phyloP scores from a whole-genome alignment of 2,329 filamentous ascomycete species.

The Oidium heveae region DNA sequence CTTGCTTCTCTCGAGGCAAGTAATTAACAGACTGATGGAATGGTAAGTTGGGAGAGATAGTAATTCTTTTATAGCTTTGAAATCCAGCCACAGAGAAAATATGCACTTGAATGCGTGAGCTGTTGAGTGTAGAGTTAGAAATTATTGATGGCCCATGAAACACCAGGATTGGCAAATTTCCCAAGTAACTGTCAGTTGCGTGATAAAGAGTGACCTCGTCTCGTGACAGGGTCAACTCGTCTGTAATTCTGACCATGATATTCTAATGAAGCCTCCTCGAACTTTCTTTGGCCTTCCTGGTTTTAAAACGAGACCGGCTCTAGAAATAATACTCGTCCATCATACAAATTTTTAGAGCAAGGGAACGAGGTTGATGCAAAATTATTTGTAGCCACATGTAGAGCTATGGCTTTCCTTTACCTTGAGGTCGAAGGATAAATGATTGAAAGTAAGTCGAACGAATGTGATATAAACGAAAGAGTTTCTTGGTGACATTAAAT shows the following conservation, averaged over 20 bases:
- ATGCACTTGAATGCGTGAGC: slow-evolving; percentile 84
- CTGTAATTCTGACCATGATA: slow-evolving; percentile 61
- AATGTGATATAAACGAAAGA: no score
- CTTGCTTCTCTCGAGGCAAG: slow-evolving; percentile 80
- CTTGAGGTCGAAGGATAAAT: no score
- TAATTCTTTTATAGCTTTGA: slow-evolving; percentile 72
- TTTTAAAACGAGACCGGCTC: not conserved
- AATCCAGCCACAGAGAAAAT: slow-evolving; percentile 76
- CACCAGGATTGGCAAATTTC: slow-evolving; percentile 58
- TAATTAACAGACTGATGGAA: slow-evolving; percentile 78
- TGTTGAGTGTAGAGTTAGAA: slow-evolving; percentile 63
- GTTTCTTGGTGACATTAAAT: no score
- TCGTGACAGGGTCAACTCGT: slow-evolving; percentile 52
- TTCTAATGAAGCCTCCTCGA: not conserved
- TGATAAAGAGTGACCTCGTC: slow-evolving; percentile 74
- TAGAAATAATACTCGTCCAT: not conserved
- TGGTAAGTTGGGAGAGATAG: slow-evolving; percentile 75
- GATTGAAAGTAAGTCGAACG: no score
- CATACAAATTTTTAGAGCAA: not conserved
- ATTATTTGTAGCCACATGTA: no score
- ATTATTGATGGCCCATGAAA: slow-evolving; percentile 86
- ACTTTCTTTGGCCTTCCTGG: not conserved
- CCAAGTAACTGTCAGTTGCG: slow-evolving; percentile 60
- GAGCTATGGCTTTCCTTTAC: no score
- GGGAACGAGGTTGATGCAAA: no score